A percentile compares a stretch with the other conserved stretches of the same genome.
Conservation (phyloP, 73 alveolate genomes). For the Symbiodinium pilosum region DNA sequence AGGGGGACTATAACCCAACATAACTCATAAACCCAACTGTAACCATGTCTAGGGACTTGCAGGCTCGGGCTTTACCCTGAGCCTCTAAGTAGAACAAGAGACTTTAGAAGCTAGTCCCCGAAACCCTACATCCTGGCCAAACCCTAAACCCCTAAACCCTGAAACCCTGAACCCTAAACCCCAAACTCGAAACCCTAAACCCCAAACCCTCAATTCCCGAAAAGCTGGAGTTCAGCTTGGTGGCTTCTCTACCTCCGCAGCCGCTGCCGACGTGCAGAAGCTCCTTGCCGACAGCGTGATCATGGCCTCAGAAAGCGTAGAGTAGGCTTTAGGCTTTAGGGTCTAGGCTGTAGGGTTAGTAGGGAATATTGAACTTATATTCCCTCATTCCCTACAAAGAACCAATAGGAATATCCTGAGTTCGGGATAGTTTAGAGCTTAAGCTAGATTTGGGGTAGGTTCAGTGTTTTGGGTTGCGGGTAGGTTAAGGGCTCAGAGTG, state of each 20-base stretch:
- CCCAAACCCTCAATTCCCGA: background rate
- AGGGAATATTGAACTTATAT: background rate
- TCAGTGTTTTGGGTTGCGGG: background rate
- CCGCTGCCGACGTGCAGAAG: conserved; percentile 47
- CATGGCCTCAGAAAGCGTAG: conserved; percentile 38
- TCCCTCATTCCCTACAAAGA: too few relatives aligned
- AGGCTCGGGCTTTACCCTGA: too few relatives aligned
- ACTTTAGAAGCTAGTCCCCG: too few relatives aligned
- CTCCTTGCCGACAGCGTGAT: conserved; percentile 58
- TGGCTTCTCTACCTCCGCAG: conserved; percentile 70
- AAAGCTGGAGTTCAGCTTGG: background rate
- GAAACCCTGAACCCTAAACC: background rate
- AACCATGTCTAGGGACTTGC: too few relatives aligned
- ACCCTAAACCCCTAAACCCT: background rate
- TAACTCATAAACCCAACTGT: too few relatives aligned
- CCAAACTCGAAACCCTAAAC: background rate
- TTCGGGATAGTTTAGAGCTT: too few relatives aligned
- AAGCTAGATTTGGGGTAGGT: background rate
- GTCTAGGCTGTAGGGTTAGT: too few relatives aligned
- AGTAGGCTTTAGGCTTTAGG: background rate
- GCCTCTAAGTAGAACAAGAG: too few relatives aligned
- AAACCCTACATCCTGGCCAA: too few relatives aligned
- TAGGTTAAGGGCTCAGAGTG: background rate
- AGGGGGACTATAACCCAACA: too few relatives aligned
- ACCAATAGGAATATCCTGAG: background rate